These are phyloP conservation scores for Suillus placidus DNA, from an alignment of 768 basidiomycete species.

Conservation along the genomic window DNA sequence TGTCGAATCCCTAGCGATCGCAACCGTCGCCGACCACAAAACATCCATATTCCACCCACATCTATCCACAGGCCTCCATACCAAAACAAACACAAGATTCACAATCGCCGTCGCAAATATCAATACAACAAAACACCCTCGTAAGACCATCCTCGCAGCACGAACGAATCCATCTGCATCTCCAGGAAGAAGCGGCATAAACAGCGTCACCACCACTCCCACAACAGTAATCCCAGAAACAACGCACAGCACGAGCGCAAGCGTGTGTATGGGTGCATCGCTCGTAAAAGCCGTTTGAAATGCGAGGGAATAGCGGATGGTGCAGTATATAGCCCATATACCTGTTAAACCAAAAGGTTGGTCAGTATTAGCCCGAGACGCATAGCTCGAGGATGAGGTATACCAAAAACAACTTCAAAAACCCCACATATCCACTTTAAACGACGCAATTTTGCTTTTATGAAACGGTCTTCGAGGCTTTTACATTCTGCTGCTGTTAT, in stretches of 20 bases:
- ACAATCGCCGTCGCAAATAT: constrained; percentile 54
- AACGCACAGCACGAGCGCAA: constrained; percentile 30
- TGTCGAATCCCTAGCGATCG: constrained; percentile 26
- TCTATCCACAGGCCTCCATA: constrained; percentile 54
- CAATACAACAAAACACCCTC: constrained; percentile 46
- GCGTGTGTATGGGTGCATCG: constrained; percentile 38
- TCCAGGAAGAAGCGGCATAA: constrained; percentile 42
- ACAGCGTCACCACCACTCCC: constrained; percentile 39
- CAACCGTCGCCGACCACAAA: constrained; percentile 53
- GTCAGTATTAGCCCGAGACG: neutral
- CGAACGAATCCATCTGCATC: constrained; percentile 10
- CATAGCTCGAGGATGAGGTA: constrained; percentile 15
- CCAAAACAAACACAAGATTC: constrained; percentile 56
- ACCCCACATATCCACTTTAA: constrained; percentile 31
- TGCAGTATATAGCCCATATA: constrained; percentile 63
- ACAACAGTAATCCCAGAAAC: constrained; percentile 25
- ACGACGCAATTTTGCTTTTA: constrained; percentile 37
- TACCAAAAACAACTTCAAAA: constrained; percentile 43
- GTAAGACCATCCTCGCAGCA: constrained; percentile 32
- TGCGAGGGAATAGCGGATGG: constrained; percentile 67
- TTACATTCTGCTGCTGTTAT: constrained; percentile 35
- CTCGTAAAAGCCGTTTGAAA: constrained; percentile 48
- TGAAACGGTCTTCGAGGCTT: constrained; percentile 28
- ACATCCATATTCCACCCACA: constrained; percentile 70
- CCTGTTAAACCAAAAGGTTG: constrained; percentile 34